Conservation (phyloP, 2,329 filamentous ascomycete genomes). For the Aspergillus viridinutans region DNA sequence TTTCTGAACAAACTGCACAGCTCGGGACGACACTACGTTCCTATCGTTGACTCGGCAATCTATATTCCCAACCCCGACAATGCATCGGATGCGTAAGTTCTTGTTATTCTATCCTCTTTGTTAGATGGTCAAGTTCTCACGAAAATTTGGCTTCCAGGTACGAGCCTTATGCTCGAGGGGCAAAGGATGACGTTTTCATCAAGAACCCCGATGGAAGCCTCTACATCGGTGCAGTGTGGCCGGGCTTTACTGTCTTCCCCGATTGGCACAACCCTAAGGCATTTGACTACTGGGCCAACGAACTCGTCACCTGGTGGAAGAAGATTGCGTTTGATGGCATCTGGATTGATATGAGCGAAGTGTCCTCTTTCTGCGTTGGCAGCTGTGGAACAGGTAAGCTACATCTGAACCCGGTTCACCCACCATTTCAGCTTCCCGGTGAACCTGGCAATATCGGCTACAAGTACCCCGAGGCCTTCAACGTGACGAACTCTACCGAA, state of each 20-base stretch:
- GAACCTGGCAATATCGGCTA: slow-evolving; percentile 58
- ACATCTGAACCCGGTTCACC: slow-evolving; percentile 64
- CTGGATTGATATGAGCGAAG: slow-evolving; percentile 62
- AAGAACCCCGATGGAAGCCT: slow-evolving; percentile 52
- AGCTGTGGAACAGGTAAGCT: slow-evolving; percentile 65
- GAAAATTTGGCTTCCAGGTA: slow-evolving; percentile 36
- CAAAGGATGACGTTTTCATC: slow-evolving; percentile 48
- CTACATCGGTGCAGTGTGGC: slow-evolving; percentile 56
- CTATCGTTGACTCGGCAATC: slow-evolving; percentile 61
- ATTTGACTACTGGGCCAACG: slow-evolving; percentile 56
- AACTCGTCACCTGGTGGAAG: slow-evolving; percentile 50
- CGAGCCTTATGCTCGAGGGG: slow-evolving; percentile 48
- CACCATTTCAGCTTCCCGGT: slow-evolving; percentile 61
- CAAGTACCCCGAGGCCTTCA: slow-evolving; percentile 66
- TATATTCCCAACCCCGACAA: slow-evolving; percentile 71
- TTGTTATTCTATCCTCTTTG: slow-evolving; percentile 28
- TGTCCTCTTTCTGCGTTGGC: slow-evolving; percentile 64
- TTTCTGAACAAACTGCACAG: slow-evolving; percentile 53
- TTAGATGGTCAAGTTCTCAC: not conserved
- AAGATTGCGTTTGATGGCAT: slow-evolving; percentile 51
- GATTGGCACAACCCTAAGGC: slow-evolving; percentile 59
- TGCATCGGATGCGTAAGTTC: slow-evolving; percentile 58
- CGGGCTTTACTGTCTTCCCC: slow-evolving; percentile 58
- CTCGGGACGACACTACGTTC: slow-evolving; percentile 55
- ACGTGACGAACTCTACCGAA: slow-evolving; percentile 64